Evolutionary conservation across 163 green algal species (phyloP).

Genomic region (Chlamydomonas reinhardtii): DNA sequence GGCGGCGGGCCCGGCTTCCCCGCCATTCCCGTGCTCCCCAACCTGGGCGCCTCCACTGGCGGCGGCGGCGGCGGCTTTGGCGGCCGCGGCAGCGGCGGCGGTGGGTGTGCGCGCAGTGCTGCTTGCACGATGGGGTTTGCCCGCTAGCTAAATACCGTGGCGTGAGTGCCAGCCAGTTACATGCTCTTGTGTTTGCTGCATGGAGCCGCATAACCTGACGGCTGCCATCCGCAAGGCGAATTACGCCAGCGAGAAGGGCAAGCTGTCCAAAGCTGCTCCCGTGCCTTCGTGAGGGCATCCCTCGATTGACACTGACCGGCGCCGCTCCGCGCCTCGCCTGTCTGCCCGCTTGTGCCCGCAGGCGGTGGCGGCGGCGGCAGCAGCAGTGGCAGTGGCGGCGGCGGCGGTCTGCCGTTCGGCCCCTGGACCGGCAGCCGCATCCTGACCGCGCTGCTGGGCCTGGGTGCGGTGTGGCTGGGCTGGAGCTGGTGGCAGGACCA

Average conservation of each 20-base stretch:
- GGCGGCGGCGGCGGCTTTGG: background rate
- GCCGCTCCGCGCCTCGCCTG: background rate
- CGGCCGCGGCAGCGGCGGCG: conserved; percentile 6
- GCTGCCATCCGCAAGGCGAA: no score
- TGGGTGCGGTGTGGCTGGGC: conserved; percentile 15
- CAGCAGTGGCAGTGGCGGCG: background rate
- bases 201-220: no score
- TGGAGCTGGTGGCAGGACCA: conserved; percentile 39
- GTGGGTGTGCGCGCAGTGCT: background rate
- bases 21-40: background rate
- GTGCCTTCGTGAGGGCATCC: no score
- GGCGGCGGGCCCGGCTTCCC: conserved; percentile 41
- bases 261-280: no score
- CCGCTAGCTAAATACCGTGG: no score
- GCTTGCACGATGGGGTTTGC: no score
- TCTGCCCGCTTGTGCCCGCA: background rate
- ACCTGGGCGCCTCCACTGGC: background rate
- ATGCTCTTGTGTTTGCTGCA: no score
- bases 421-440: conserved; percentile 23
- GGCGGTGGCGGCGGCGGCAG: background rate
- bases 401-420: conserved; percentile 3
- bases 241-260: no score
- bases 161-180: no score
- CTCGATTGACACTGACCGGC: no score
- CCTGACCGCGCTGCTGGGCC: conserved; percentile 26